Conservation (phyloP, 495 filamentous ascomycete species). For the Diplogelasinospora grovesii region DNA sequence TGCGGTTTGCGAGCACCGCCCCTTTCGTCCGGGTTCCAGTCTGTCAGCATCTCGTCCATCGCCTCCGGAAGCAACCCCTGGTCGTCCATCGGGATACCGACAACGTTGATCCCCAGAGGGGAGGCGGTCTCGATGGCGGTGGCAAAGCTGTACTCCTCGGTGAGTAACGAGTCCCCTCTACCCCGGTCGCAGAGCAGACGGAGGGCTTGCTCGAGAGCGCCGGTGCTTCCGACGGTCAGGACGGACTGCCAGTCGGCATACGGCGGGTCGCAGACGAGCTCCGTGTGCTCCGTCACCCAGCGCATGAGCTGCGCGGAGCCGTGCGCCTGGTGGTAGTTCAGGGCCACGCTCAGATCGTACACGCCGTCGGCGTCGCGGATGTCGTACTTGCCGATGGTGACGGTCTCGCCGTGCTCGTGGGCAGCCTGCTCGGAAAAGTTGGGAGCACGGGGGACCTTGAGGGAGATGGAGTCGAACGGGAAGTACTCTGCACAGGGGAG, state of each 20-base stretch:
- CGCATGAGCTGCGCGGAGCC: conserved; percentile 82
- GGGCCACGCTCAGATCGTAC: conserved; percentile 67
- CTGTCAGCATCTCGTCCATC: conserved; percentile 59
- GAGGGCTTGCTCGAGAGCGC: conserved; percentile 65
- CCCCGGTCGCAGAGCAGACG: conserved; percentile 67
- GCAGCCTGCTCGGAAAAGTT: conserved; percentile 63
- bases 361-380: conserved; percentile 44
- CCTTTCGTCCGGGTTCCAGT: conserved; percentile 54
- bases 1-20: conserved; percentile 62
- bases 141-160: conserved; percentile 82
- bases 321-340: conserved; percentile 85
- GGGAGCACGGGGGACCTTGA: conserved; percentile 37
- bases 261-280: conserved; percentile 65
- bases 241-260: conserved; percentile 81
- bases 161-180: conserved; percentile 64
- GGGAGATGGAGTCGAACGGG: conserved; percentile 45
- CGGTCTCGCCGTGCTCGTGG: conserved; percentile 40
- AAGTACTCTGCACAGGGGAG: conserved; percentile 86
- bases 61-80: conserved; percentile 64
- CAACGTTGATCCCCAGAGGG: conserved; percentile 67
- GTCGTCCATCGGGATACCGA: conserved; percentile 70
- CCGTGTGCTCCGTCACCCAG: conserved; percentile 90
- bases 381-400: conserved; percentile 76
- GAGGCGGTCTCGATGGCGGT: conserved; percentile 73
- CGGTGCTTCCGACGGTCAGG: conserved; percentile 72